Evolutionary conservation across 345 rosid genomes (phyloP).

Genomic region (Draba incana): DNA sequence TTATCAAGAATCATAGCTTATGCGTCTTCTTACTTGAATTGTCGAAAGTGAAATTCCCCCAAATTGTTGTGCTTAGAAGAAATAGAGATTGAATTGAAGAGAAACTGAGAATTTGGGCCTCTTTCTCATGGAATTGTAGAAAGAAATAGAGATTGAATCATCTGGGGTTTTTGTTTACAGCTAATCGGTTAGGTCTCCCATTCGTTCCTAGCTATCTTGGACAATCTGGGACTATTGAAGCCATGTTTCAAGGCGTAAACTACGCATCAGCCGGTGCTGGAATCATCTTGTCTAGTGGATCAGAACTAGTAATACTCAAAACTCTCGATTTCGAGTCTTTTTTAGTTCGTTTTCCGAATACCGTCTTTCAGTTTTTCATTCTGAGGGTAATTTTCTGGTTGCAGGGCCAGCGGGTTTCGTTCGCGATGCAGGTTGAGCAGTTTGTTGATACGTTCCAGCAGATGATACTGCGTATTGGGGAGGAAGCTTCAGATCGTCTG

Average conservation of each 20-base stretch:
- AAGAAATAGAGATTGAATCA: slow-evolving; percentile 14
- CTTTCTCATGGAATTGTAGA: background rate
- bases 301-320: slow-evolving; percentile 61
- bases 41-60: background rate
- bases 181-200: slow-evolving; percentile 75
- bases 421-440: slow-evolving; percentile 86
- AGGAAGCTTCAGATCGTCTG: slow-evolving; percentile 52
- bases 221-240: slow-evolving; percentile 57
- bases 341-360: slow-evolving; percentile 13
- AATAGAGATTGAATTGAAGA: background rate
- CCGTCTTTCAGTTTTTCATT: background rate
- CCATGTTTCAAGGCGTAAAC: slow-evolving; percentile 79
- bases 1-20: slow-evolving; percentile 19
- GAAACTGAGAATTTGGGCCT: background rate
- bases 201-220: slow-evolving; percentile 89
- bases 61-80: slow-evolving; percentile 1
- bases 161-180: slow-evolving; percentile 39
- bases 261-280: slow-evolving; percentile 93
- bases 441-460: slow-evolving; percentile 78
- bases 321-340: background rate
- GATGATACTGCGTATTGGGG: slow-evolving; percentile 67
- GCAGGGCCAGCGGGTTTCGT: slow-evolving; percentile 88
- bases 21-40: slow-evolving; percentile 9
- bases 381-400: background rate
- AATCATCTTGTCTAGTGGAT: slow-evolving; percentile 81